phyloP scores from a whole-genome alignment of 768 basidiomycete species.

The Amanita polypyramis region DNA sequence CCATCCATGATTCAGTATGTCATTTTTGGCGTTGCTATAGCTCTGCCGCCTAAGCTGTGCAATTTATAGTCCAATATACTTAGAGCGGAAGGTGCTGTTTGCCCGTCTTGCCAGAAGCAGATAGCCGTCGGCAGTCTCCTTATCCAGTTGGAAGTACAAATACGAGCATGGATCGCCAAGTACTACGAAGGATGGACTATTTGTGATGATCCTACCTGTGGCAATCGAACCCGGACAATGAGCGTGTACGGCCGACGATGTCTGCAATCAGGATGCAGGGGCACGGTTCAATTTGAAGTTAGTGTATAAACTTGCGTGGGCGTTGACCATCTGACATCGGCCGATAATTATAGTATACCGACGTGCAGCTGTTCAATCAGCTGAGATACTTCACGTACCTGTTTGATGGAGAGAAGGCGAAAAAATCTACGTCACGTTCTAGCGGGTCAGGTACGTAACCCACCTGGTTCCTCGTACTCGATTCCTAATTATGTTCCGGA shows the following conservation, averaged over 20 bases:
- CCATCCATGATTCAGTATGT: slow-evolving; percentile 49
- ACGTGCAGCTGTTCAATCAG: slow-evolving; percentile 81
- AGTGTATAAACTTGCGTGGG: slow-evolving; percentile 14
- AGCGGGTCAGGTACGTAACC: slow-evolving; percentile 27
- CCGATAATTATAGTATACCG: slow-evolving; percentile 54
- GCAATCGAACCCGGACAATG: slow-evolving; percentile 85
- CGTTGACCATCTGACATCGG: background rate
- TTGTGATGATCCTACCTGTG: slow-evolving; percentile 83
- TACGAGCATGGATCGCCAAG: slow-evolving; percentile 60
- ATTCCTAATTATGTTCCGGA: slow-evolving; percentile 1
- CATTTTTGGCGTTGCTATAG: background rate
- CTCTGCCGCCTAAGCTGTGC: slow-evolving; percentile 6
- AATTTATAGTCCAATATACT: slow-evolving; percentile 55
- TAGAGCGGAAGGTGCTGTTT: slow-evolving; percentile 52
- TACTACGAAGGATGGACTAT: slow-evolving; percentile 89
- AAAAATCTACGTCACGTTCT: slow-evolving; percentile 39
- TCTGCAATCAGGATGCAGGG: slow-evolving; percentile 56
- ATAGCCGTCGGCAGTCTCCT: slow-evolving; percentile 56
- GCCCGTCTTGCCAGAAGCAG: slow-evolving; percentile 50
- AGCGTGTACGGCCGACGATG: slow-evolving; percentile 84
- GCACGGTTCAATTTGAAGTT: slow-evolving; percentile 69
- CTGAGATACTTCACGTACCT: slow-evolving; percentile 73
- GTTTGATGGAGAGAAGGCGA: slow-evolving; percentile 62
- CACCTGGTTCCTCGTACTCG: background rate
- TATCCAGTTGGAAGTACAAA: slow-evolving; percentile 79